These are phyloP conservation scores for Yamadazyma siamensis DNA, from an alignment of 1,139 yeast genomes.

Conservation along the genomic window DNA sequence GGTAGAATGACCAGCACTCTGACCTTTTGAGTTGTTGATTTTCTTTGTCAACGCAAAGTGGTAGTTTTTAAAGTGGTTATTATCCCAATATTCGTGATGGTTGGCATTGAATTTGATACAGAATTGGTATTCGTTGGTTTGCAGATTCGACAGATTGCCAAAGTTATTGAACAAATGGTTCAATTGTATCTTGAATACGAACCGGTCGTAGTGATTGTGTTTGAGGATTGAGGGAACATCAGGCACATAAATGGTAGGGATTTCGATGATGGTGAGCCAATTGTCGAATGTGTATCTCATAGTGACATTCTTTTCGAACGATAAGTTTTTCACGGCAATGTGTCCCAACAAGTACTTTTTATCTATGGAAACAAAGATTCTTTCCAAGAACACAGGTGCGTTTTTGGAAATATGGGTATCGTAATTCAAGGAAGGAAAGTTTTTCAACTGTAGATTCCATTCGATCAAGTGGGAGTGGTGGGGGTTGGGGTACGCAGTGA, in stretches of 20 bases:
- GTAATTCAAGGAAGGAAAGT: conserved; percentile 42
- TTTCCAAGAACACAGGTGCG: conserved; percentile 60
- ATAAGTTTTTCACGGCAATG: conserved; percentile 67
- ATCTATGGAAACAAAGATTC: conserved; percentile 56
- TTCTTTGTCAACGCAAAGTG: conserved; percentile 25
- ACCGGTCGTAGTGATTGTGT: conserved; percentile 53
- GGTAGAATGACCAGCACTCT: background rate
- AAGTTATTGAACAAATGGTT: conserved; percentile 27
- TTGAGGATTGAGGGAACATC: conserved; percentile 55
- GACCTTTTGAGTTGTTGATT: conserved; percentile 2
- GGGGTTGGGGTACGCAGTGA: conserved; percentile 24
- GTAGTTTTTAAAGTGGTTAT: conserved; percentile 60
- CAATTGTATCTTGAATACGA: conserved; percentile 52
- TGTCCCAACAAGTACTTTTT: conserved; percentile 62
- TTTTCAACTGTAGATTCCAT: conserved; percentile 53
- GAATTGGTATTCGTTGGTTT: conserved; percentile 33
- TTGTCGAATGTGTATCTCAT: conserved; percentile 66
- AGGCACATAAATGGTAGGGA: conserved; percentile 60
- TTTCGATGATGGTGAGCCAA: conserved; percentile 73
- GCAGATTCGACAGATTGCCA: conserved; percentile 9
- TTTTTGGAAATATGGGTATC: conserved; percentile 34
- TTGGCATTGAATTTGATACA: conserved; percentile 57
- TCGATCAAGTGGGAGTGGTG: conserved; percentile 19
- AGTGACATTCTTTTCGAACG: conserved; percentile 60
- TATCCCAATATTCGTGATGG: conserved; percentile 71